Evolutionary conservation across 805 yeast species (phyloP).

Genomic region (Metschnikowia sp.): DNA sequence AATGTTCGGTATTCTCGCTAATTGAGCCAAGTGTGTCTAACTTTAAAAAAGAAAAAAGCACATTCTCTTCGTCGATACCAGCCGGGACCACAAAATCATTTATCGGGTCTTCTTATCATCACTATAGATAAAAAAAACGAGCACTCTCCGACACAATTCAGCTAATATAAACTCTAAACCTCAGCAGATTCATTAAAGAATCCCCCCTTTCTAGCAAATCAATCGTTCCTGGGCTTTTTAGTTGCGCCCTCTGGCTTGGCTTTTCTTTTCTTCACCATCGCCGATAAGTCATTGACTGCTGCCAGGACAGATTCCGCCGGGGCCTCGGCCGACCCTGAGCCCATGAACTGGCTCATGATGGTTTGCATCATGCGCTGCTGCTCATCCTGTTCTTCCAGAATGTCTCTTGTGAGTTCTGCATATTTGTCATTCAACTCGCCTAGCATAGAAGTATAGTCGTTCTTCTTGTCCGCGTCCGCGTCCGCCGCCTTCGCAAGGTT

Average conservation of each 20-base stretch:
- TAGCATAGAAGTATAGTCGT: slow-evolving; percentile 46
- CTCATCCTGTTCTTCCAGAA: slow-evolving; percentile 44
- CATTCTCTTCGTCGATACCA: no score
- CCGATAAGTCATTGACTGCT: slow-evolving; percentile 57
- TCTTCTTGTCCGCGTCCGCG: slow-evolving; percentile 38
- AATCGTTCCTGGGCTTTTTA: slow-evolving; percentile 9
- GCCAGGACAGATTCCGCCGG: slow-evolving; percentile 7
- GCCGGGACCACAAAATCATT: no score
- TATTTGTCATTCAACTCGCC: slow-evolving; percentile 55
- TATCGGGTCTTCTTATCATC: no score
- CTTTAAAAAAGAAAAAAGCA: no score
- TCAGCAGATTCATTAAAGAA: not conserved
- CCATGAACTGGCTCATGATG: slow-evolving; percentile 53
- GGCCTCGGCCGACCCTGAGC: slow-evolving; percentile 5
- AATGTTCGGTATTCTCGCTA: no score
- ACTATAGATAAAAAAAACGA: no score
- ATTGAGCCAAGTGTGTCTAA: no score
- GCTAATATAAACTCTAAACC: no score
- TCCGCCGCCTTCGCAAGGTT: slow-evolving; percentile 22
- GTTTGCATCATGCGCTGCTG: slow-evolving; percentile 53
- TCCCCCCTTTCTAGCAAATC: not conserved
- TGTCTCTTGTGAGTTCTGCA: slow-evolving; percentile 52
- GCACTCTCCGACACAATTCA: no score
- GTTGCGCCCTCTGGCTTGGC: slow-evolving; percentile 8
- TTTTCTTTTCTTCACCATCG: slow-evolving; percentile 54